phyloP scores from a whole-genome alignment of 2,329 filamentous ascomycete species.

The Fusarium neocosmosporiellum region DNA sequence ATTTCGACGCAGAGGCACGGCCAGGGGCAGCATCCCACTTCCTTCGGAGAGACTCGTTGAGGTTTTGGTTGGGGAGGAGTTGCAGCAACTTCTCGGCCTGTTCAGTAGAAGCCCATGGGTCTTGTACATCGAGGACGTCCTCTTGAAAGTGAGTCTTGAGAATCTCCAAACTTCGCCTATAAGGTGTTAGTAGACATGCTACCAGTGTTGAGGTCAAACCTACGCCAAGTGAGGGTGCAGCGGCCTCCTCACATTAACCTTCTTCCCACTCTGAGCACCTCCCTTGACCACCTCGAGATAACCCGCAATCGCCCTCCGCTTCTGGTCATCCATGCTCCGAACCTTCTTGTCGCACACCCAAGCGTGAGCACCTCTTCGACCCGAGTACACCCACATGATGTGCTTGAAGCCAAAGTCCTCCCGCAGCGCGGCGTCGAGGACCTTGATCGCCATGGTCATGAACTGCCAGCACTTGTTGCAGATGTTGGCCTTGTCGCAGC shows the following conservation, averaged over 20 bases:
- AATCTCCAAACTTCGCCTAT: constrained; percentile 83
- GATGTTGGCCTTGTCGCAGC: constrained; percentile 93
- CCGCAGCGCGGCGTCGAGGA: constrained; percentile 85
- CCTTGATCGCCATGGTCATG: constrained; percentile 97
- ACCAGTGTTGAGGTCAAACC: constrained; percentile 40
- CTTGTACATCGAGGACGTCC: constrained; percentile 84
- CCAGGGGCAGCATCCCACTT: constrained; percentile 91
- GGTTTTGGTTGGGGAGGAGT: constrained; percentile 82
- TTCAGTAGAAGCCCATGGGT: constrained; percentile 81
- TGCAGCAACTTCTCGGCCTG: constrained; percentile 82
- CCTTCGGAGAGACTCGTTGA: constrained; percentile 82
- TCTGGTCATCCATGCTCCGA: constrained; percentile 84
- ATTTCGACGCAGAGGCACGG: constrained; percentile 83
- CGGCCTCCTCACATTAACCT: constrained; percentile 84
- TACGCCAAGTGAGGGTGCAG: constrained; percentile 89
- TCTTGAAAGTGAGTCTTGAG: constrained; percentile 86
- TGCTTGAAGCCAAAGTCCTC: constrained; percentile 98
- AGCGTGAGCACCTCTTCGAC: constrained; percentile 94
- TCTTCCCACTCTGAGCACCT: constrained; percentile 86
- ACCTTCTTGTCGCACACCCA: constrained; percentile 97
- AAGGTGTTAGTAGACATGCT: constrained; percentile 24
- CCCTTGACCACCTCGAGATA: constrained; percentile 94
- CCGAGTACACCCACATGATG: constrained; percentile 98
- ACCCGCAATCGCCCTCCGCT: constrained; percentile 84
- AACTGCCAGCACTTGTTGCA: constrained; percentile 96